Base-by-base conservation (phyloP, 768 basidiomycete genomes). In the Termitomyces bulborhizus region DNA sequence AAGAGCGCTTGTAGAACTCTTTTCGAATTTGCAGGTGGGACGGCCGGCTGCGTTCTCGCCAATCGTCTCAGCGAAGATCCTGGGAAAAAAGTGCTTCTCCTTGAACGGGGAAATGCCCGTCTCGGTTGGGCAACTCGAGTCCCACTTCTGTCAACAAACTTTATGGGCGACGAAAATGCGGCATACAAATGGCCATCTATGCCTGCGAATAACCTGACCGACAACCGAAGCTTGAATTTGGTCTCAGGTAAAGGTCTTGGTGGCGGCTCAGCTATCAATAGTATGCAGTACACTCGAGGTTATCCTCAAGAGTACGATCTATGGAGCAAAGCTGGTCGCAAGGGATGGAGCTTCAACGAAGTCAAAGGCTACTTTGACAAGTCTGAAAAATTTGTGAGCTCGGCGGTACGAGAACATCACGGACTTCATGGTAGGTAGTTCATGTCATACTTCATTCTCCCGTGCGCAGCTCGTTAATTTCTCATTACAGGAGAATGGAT, bases 11-110 rank as follows among this genome's bases (percentile, higher is more conserved):
- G n/a, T n/a, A n/a, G n/a, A n/a, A 29, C 29, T 29, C 6, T 29
- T 29, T 29, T 29, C 29, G n/a, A n/a, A n/a, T n/a, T n/a, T n/a
- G n/a, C 29, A 55, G 74, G 74, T 27, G 74, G 73, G 16, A 73
- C 74, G 0, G 71, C 73, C 11, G 74, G 74, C 21, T 73, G 72
- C 43, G 71, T 69, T 11, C 59, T 76, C 5, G 74, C 74, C 4
- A 62, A 63, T 31, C 65, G 74, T n/a, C 70, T 76, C 9, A 68
- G 66, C 49, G 69, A 69, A 53, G 65, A 73, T 45, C 60, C 66
- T 0, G 24, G 46, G 1, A 55, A 52, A 16, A 61, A 58, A 1
- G 74, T 74, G 5, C 62, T 74, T 1, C 59, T 76, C 11, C 21
- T 76, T 7, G 75, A 75, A 62, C 65, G 70, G 12, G 73, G 73